Base-by-base conservation (phyloP, 148 eudicot genomes). In the Bassia scoparia region DNA sequence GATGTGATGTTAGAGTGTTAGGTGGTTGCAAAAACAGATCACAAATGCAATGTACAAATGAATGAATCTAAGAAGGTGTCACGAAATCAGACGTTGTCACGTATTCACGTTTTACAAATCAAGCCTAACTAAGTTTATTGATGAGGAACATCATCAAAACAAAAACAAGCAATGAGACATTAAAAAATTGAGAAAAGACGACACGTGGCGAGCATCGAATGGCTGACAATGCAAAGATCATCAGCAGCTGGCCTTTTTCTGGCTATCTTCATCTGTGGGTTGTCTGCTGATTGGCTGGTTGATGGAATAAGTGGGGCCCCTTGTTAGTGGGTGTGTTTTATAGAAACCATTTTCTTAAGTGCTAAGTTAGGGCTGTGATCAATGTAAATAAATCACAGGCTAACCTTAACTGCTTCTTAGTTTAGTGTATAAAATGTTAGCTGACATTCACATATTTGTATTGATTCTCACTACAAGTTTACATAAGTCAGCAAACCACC, bases 281-380 rank as follows among this genome's bases (percentile, higher is more conserved):
- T 68, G 83, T 72, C 77, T 21, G 43, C 41, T 72, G 23, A 69
- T 34, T 30, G 55, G 48, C 43, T 68, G 69, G 65, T 43, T 67
- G 55, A 2, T 73, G 41, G 24, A 31, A 65, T 12, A 24, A 14
- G 66, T 33, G 79, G 79, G 78, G 61, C 71, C 78, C 58, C 11
- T 14, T 48, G 29, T 11, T 18, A 38, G 61, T 61, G 72, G 54
- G 68, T 33, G 67, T 16, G 35, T 26, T 27, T 58, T n/a, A 12
- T 29, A 27, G 16, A 12, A 16, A 31, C 50, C 13, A 41, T 12
- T 38, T 41, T 24, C 68, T 65, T 65, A 41, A 41, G 18, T 38
- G 15, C 11, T 41, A 65, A 21, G 50, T 15, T 37, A 63, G 48
- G 29, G 68, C 18, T 38, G 37, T 38, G 3, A 34, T 7, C 3